Percentiles rank a stretch among this genome's conserved stretches.
Evolutionary conservation across 225 moss, liverwort and hornwort genomes (phyloP).

Genomic region (Marchantia polymorpha): DNA sequence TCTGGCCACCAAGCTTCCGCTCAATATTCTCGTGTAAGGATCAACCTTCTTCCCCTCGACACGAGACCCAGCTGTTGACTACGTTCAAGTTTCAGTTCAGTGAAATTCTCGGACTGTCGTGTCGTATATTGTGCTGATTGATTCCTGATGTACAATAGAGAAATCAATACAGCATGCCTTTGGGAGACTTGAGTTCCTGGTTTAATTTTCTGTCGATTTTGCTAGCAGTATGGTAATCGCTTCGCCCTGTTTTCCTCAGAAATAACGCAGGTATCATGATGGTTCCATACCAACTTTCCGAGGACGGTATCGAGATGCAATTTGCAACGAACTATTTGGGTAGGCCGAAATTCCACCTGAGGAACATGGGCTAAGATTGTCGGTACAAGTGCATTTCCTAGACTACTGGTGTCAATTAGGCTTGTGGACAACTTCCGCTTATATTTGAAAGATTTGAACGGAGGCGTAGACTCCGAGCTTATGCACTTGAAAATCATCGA

Average conservation of each 20-base stretch:
- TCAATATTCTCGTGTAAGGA: constrained; percentile 47
- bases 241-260: constrained; percentile 14
- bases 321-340: constrained; percentile 40
- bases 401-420: neutral
- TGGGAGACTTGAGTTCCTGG: neutral
- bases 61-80: neutral
- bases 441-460: neutral
- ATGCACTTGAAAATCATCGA: neutral
- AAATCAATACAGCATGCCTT: too few species aligned
- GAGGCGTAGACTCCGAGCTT: neutral
- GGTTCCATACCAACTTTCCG: constrained; percentile 15
- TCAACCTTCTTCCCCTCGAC: neutral
- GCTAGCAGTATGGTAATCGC: constrained; percentile 2
- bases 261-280: constrained; percentile 40
- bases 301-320: constrained; percentile 33
- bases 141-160: neutral
- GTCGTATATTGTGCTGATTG: neutral
- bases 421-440: neutral
- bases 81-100: too few species aligned
- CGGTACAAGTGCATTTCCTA: neutral
- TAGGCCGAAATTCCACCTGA: neutral
- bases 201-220: neutral
- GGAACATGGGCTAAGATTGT: too few species aligned
- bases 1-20: constrained; percentile 32
- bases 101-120: too few species aligned